Percentiles rank a stretch among this genome's conserved stretches.
These are phyloP conservation scores for Conticribra guillardii DNA, from an alignment of 108 stramenopile genomes.

Conservation along the genomic window DNA sequence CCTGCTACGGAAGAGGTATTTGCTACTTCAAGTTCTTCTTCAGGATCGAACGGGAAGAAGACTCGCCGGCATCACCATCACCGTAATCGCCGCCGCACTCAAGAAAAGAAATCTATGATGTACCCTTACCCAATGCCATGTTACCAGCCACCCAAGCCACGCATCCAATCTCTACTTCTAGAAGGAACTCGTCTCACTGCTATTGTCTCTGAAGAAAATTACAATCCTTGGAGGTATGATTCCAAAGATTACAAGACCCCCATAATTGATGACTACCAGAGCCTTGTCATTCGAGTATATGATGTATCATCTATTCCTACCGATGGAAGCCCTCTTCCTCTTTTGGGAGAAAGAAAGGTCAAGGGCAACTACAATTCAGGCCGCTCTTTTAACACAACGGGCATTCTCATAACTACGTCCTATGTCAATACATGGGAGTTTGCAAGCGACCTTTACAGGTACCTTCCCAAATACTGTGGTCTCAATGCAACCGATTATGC, in stretches of 20 bases:
- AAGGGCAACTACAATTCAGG: constrained; percentile 42
- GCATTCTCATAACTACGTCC: constrained; percentile 32
- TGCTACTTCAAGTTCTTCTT: constrained; percentile 8
- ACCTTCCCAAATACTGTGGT: constrained; percentile 40
- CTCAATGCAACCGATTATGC: constrained; percentile 44
- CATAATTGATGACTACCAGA: constrained; percentile 26
- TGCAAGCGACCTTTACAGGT: constrained; percentile 37
- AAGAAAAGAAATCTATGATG: neutral
- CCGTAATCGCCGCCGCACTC: neutral
- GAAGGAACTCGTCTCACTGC: constrained; percentile 47
- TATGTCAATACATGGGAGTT: constrained; percentile 37
- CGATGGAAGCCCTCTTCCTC: constrained; percentile 45
- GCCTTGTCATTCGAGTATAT: constrained; percentile 35
- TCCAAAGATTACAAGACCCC: neutral
- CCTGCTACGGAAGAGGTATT: neutral
- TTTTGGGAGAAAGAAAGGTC: constrained; percentile 43
- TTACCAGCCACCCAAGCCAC: constrained; percentile 49
- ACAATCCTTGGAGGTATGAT: constrained; percentile 15
- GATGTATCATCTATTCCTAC: constrained; percentile 39
- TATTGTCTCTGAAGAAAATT: constrained; percentile 40
- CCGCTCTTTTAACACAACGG: constrained; percentile 30
- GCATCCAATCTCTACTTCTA: constrained; percentile 41
- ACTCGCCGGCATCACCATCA: constrained; percentile 11
- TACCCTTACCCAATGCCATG: constrained; percentile 19
- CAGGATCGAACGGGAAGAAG: constrained; percentile 6